These are phyloP conservation scores for Tritrichomonas musculus DNA, from an alignment of 208 protist species.

Conservation along the genomic window DNA sequence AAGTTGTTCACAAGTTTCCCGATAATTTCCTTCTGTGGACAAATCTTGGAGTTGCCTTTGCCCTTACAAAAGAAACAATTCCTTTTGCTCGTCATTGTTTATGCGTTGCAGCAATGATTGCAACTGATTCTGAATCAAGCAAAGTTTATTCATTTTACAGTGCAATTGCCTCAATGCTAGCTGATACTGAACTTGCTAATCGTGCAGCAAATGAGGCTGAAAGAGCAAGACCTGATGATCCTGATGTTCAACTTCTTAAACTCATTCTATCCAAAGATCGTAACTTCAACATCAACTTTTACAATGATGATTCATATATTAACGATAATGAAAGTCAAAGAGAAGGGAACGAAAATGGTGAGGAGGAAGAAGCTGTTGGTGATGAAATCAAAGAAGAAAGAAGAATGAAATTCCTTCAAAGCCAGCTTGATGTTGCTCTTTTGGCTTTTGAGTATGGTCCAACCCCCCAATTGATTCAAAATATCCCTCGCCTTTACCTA, in stretches of 20 bases:
- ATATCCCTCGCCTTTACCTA: background rate
- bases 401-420: too few species aligned
- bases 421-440: background rate
- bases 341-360: too few species aligned
- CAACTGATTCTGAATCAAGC: background rate
- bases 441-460: background rate
- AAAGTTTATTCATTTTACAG: background rate
- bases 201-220: background rate
- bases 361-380: too few species aligned
- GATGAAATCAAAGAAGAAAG: too few species aligned
- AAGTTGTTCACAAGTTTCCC: background rate
- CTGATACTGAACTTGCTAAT: background rate
- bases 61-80: background rate
- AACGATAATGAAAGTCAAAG: too few species aligned
- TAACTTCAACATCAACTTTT: too few species aligned
- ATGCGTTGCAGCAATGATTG: background rate
- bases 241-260: background rate
- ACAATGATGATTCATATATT: too few species aligned
- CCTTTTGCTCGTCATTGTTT: background rate
- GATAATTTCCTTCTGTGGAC: background rate
- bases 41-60: background rate
- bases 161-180: background rate
- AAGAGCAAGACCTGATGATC: constrained; percentile 4
- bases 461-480: background rate
- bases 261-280: too few species aligned